These are phyloP conservation scores for Zalaria sp. DNA, from an alignment of 2,329 filamentous ascomycete genomes.

Conservation along the genomic window DNA sequence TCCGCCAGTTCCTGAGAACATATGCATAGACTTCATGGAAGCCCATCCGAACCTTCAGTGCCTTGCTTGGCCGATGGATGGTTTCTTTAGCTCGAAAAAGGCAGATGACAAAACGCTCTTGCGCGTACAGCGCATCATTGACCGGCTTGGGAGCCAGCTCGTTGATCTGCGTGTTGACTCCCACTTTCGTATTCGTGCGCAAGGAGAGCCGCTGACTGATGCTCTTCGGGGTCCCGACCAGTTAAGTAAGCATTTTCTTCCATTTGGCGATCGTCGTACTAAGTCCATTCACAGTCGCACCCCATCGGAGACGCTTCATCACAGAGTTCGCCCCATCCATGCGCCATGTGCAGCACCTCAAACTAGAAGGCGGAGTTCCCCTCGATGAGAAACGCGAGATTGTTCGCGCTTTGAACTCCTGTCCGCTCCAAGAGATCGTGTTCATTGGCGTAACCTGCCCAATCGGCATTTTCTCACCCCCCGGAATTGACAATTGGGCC, in stretches of 20 bases:
- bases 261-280: no score
- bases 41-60: constrained; percentile 28
- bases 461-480: constrained; percentile 12
- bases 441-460: constrained; percentile 30
- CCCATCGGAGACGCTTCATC: constrained; percentile 21
- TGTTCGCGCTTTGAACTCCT: constrained; percentile 26
- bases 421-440: constrained; percentile 28
- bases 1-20: not conserved
- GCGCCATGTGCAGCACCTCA: constrained; percentile 27
- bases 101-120: constrained; percentile 12
- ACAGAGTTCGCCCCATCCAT: constrained; percentile 27
- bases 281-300: no score
- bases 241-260: no score
- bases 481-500: constrained; percentile 27
- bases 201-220: constrained; percentile 14
- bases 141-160: constrained; percentile 24
- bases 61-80: constrained; percentile 31
- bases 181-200: constrained; percentile 9
- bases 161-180: constrained; percentile 28
- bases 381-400: constrained; percentile 32
- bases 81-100: constrained; percentile 24
- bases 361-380: constrained; percentile 32
- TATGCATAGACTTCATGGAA: constrained; percentile 28
- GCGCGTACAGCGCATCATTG: constrained; percentile 18
- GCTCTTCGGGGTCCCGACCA: not conserved